Percentiles rank a stretch among this genome's conserved stretches.
Conservation (phyloP, 768 basidiomycete species). For the Daedaleopsis nitida region DNA sequence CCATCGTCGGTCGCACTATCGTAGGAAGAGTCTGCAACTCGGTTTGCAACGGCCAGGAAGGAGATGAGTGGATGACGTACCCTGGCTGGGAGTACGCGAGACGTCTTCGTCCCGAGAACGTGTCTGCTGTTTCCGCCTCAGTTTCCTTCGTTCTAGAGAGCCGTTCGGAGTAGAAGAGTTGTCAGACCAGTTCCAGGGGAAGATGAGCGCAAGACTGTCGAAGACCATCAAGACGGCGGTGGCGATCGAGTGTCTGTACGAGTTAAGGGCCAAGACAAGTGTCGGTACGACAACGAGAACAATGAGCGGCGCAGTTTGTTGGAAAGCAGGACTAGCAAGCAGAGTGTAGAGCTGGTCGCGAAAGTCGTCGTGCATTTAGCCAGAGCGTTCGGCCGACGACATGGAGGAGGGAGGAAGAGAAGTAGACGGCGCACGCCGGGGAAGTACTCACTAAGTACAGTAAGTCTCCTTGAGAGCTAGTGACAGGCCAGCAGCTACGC, state of each 20-base stretch:
- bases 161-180: slow-evolving; percentile 15
- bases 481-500: no score
- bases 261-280: slow-evolving; percentile 33
- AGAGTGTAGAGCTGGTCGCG: slow-evolving; percentile 17
- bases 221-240: slow-evolving; percentile 52
- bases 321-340: slow-evolving; percentile 35
- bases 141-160: slow-evolving; percentile 37
- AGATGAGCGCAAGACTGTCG: slow-evolving; percentile 51
- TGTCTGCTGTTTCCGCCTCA: slow-evolving; percentile 46
- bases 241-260: slow-evolving; percentile 27
- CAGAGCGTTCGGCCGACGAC: slow-evolving; percentile 11
- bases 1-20: slow-evolving; percentile 33
- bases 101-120: slow-evolving; percentile 62
- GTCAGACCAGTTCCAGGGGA: slow-evolving; percentile 69
- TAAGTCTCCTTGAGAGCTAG: neutral
- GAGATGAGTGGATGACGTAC: slow-evolving; percentile 1
- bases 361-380: slow-evolving; percentile 22
- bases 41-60: neutral
- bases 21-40: slow-evolving; percentile 9
- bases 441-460: neutral
- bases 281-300: slow-evolving; percentile 50
- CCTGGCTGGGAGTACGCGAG: slow-evolving; percentile 31
- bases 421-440: neutral
- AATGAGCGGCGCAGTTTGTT: slow-evolving; percentile 60
- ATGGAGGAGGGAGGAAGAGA: slow-evolving; percentile 7